Conservation (phyloP, 192 early-diverging fungal genomes). For the Lobulomyces angularis region DNA sequence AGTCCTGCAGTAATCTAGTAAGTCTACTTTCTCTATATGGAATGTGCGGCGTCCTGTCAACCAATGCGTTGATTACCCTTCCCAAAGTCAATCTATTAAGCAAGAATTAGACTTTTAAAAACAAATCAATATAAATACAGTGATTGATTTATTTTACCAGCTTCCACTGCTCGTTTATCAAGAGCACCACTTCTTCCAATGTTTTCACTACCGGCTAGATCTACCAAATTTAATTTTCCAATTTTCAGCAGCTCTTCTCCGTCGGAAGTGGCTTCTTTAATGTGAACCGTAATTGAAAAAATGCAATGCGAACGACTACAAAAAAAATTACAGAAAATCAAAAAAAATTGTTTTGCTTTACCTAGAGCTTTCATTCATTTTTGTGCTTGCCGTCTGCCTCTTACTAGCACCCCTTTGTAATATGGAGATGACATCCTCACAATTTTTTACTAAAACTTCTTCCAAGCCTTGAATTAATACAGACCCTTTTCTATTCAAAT, state of each 20-base stretch:
- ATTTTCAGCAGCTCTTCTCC: conserved; percentile 83
- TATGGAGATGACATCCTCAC: conserved; percentile 57
- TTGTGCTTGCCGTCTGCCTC: conserved; percentile 70
- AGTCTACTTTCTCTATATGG: conserved; percentile 80
- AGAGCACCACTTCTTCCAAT: conserved; percentile 83
- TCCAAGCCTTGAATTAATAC: conserved; percentile 73
- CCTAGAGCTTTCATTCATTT: conserved; percentile 81
- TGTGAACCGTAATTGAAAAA: conserved; percentile 80
- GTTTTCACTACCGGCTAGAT: conserved; percentile 90
- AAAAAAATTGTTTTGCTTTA: conserved; percentile 12
- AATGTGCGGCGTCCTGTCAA: conserved; percentile 45
- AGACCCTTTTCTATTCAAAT: conserved; percentile 49
- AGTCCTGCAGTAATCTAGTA: conserved; percentile 82
- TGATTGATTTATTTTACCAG: conserved; percentile 79
- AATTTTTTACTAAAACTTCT: conserved; percentile 60
- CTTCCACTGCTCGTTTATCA: conserved; percentile 67
- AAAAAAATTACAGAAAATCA: conserved; percentile 1
- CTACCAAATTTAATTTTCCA: conserved; percentile 92
- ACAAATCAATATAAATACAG: too few species aligned
- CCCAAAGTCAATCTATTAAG: conserved; percentile 57
- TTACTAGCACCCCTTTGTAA: conserved; percentile 61
- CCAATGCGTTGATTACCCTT: conserved; percentile 55
- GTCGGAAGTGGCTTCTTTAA: conserved; percentile 65
- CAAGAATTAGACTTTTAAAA: too few species aligned
- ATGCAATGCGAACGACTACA: conserved; percentile 83